A percentile compares a stretch with the other conserved stretches of the same genome.
These are phyloP conservation scores for Diaporthe citrichinensis DNA, from an alignment of 2,329 filamentous ascomycete genomes.

Conservation along the genomic window DNA sequence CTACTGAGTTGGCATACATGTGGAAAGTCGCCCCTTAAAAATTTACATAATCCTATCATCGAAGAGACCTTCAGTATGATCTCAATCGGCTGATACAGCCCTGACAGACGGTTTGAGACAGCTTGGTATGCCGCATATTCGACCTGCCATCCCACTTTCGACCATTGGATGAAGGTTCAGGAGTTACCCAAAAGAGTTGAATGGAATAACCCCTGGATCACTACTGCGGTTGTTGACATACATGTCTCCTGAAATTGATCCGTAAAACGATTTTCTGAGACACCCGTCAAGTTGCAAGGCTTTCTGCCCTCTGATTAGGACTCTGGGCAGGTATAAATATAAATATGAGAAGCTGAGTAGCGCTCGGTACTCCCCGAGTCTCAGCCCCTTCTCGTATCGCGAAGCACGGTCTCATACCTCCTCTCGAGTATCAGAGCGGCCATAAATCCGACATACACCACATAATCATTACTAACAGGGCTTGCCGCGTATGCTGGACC, in stretches of 20 bases:
- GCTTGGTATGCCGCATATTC: background rate
- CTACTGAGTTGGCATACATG: background rate
- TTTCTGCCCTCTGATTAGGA: too few relatives aligned
- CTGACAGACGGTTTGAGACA: background rate
- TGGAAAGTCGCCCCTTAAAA: background rate
- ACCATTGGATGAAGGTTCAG: background rate
- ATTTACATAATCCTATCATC: background rate
- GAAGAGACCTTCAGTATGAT: background rate
- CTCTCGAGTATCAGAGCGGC: background rate
- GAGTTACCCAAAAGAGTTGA: background rate
- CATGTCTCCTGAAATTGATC: too few relatives aligned
- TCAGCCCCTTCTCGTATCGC: background rate
- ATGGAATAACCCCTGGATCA: background rate
- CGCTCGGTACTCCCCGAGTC: background rate
- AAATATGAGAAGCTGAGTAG: background rate
- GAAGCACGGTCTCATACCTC: background rate
- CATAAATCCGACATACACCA: background rate
- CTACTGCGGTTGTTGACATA: background rate
- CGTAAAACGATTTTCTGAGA: background rate
- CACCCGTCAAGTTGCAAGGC: background rate
- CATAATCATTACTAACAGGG: background rate
- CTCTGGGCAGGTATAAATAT: too few relatives aligned
- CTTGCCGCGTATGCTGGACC: too few relatives aligned
- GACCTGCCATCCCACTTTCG: background rate
- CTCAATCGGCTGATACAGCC: background rate